Evolutionary conservation across 2,329 filamentous ascomycete genomes (phyloP), one percentile per base, ranked within the genome.

Genomic region (Spiromastix sp.): DNA sequence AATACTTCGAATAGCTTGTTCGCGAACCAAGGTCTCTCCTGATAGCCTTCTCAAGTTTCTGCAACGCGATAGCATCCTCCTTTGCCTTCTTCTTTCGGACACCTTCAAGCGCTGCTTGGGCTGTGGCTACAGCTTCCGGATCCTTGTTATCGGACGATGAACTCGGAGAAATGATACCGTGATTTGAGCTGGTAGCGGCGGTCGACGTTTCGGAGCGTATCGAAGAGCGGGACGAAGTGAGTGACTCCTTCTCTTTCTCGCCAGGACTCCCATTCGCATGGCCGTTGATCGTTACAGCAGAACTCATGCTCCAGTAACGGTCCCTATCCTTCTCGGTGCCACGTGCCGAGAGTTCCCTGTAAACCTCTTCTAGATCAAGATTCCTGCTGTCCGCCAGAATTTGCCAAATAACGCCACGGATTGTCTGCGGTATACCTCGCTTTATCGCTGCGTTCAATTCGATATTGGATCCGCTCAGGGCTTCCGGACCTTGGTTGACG

Each of bases 351-450:
- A 98, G 70, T 41, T 93, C 86, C 44, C 72, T 75, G 62, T 96
- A 98, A n/a, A 86, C 74, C 11, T 70, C 63, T 59, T 98, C 91
- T 12, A 98, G 66, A 29, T 93, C 85, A 41, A 89, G 81, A 48
- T 85, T 93, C 60, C 94, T 93, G 63, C 87, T 95, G 54, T 94
- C 85, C 3, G 91, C 86, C 42, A 98, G 66, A 5, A 96, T 89
- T 61, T 98, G 91, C 91, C 91, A 98, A 33, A 98, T 87, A 2
- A 98, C 91, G n/a, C 91, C 93, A 39, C 91, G 79, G 42, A 98
- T 94, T 3, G 87, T 89, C 46, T 81, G 86, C 1, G 91, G 91
- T 38, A 98, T 98, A 20, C 91, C 91, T 25, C 81, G 83, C 32
- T 89, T 84, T 48, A 98, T 95, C 15, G 91, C 87, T 45, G 73